Base-by-base conservation (phyloP, 306 rosid genomes). In the Fragaria iinumae region DNA sequence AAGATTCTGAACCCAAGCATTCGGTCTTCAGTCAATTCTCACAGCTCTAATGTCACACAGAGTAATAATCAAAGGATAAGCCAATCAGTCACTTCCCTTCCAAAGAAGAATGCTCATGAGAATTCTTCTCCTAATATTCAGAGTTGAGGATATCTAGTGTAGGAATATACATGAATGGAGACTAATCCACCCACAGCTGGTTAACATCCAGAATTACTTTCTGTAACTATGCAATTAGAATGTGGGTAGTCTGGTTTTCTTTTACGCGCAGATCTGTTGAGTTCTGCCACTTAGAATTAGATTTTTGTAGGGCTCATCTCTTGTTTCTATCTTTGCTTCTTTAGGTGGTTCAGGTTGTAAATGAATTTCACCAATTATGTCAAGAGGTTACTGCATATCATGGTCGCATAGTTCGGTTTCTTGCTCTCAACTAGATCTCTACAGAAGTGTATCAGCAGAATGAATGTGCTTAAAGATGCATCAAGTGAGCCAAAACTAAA, bases 41-140 rank as follows among this genome's bases (percentile, higher is more conserved):
- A 74, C 23, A 78, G 71, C 73, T 55, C 86, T 75, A 86, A 20
- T 17, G 55, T 77, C 12, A 23, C 73, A 2, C 84, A 81, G 63
- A 86, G 78, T 76, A 47, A 55, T 32, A 79, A 76, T 69, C 79
- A 45, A 73, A 60, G 81, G 47, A 76, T 60, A 36, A 75, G 81
- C 71, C 80, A 29, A 70, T 80, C 90, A 25, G 71, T 76, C 71
- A 80, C 77, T 76, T 78, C 92, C 70, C 62, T 71, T 39, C 66
- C 76, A 10, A 72, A 49, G 45, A 91, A 86, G 79, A 84, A 72
- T 81, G 83, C 87, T 27, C 80, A 65, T 65, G 98, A 93, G 82
- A 93, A 93, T 81, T 82, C 84, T 67, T 89, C 96, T 74, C 98
- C 97, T 76, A 89, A 91, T 77, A 86, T 93, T 81, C 94, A 83